A percentile compares a stretch with the other conserved stretches of the same genome.
Conservation (phyloP, 73 alveolate species). For the Tetrahymena borealis region DNA sequence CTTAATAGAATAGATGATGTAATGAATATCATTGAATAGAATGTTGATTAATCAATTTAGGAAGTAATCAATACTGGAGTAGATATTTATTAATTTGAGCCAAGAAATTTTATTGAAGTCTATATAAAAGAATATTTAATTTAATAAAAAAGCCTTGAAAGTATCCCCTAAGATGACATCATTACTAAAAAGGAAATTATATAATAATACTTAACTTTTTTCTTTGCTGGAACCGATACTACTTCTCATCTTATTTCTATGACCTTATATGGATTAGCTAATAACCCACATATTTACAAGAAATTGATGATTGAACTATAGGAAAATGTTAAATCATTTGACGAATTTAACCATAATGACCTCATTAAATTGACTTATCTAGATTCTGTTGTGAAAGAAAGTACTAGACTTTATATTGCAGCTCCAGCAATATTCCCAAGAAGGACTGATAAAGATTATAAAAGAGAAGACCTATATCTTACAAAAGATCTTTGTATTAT, state of each 20-base stretch:
- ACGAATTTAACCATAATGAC: neutral
- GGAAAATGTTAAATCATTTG: neutral
- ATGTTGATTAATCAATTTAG: neutral
- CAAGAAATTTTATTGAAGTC: neutral
- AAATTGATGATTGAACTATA: conserved; percentile 11
- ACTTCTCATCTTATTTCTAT: conserved; percentile 22
- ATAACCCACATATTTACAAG: neutral
- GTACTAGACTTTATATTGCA: neutral
- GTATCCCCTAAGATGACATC: neutral
- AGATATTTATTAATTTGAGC: neutral
- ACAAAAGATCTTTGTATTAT: neutral
- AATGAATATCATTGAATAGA: neutral
- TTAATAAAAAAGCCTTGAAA: no score
- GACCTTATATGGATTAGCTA: conserved; percentile 15
- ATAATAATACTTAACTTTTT: conserved; percentile 20
- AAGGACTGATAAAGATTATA: neutral
- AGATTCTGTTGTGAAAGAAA: neutral
- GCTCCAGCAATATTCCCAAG: neutral
- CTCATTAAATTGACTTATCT: neutral
- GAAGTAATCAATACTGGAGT: neutral
- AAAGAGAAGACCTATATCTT: neutral
- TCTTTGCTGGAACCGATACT: conserved; percentile 38
- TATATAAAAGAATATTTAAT: neutral
- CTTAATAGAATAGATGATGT: neutral
- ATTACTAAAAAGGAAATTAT: neutral